Evolutionary conservation across 2,329 filamentous ascomycete species (phyloP).

Genomic region (Aspergillus novofumigatus): DNA sequence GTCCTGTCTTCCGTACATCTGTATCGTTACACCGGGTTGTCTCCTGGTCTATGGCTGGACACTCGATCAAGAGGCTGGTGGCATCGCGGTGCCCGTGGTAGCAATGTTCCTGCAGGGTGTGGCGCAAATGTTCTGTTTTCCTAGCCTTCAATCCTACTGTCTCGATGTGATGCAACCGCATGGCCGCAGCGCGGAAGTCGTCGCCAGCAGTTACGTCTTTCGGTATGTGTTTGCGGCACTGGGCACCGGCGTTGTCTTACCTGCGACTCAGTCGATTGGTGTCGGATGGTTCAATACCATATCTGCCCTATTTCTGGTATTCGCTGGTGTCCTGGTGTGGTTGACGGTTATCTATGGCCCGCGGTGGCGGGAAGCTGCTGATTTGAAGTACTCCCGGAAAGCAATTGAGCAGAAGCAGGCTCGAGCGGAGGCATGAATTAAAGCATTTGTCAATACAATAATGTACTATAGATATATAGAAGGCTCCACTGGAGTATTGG

Average conservation of each 20-base stretch:
- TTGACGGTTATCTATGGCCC: constrained; percentile 49
- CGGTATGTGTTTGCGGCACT: constrained; percentile 71
- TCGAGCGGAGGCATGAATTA: neutral
- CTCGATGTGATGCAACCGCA: constrained; percentile 69
- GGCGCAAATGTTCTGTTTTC: constrained; percentile 71
- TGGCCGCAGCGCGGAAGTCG: constrained; percentile 64
- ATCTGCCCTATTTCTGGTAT: constrained; percentile 54
- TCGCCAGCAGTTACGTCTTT: constrained; percentile 75
- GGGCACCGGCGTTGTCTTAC: constrained; percentile 67
- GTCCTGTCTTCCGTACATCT: constrained; percentile 55
- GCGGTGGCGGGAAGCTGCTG: constrained; percentile 52
- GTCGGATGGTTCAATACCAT: constrained; percentile 80
- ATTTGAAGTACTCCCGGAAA: constrained; percentile 42
- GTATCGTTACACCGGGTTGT: constrained; percentile 55
- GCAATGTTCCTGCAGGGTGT: constrained; percentile 72
- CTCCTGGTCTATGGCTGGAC: constrained; percentile 68
- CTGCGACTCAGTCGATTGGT: constrained; percentile 68
- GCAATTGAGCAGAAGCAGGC: constrained; percentile 20
- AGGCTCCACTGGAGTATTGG: neutral
- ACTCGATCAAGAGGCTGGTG: constrained; percentile 52
- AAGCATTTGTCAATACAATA: neutral
- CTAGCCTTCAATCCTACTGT: constrained; percentile 73
- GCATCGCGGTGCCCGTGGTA: constrained; percentile 59
- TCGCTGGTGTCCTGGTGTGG: constrained; percentile 44
- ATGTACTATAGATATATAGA: neutral